A percentile compares a stretch with the other conserved stretches of the same genome.
Evolutionary conservation across 1,139 yeast genomes (phyloP).

Genomic region (Pichia inconspicua): DNA sequence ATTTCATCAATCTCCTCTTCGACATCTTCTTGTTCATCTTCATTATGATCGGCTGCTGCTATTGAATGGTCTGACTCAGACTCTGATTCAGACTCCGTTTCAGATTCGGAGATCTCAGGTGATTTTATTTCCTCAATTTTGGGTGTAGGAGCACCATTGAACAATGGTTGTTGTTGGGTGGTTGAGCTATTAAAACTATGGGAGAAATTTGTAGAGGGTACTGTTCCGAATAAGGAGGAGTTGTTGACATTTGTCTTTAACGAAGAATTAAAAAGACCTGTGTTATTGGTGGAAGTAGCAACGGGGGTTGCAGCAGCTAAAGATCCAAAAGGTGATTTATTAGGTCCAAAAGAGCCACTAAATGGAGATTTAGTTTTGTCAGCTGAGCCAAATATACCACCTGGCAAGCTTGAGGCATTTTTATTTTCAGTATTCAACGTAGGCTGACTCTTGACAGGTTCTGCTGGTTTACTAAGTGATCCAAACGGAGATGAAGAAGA

Average conservation of each 20-base stretch:
- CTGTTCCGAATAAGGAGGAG: not conserved
- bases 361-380: not conserved
- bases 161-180: not conserved
- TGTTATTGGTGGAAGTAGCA: not conserved
- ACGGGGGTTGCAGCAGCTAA: not conserved
- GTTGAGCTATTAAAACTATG: not conserved
- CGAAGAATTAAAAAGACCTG: not conserved
- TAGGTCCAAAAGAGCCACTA: too few species aligned
- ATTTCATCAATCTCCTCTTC: constrained; percentile 1
- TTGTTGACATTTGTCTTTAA: too few species aligned
- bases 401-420: too few species aligned
- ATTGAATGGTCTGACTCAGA: not conserved
- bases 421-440: constrained; percentile 1
- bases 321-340: not conserved
- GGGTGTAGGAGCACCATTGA: not conserved
- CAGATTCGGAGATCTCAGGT: not conserved
- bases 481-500: not conserved
- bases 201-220: not conserved
- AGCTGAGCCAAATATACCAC: not conserved
- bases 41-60: not conserved
- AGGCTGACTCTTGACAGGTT: not conserved
- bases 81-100: not conserved
- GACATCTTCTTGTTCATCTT: not conserved
- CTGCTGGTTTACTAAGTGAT: constrained; percentile 3
- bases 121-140: not conserved